These are phyloP conservation scores for Gaillardinia entomophila DNA, from an alignment of 805 yeast species.

Conservation along the genomic window DNA sequence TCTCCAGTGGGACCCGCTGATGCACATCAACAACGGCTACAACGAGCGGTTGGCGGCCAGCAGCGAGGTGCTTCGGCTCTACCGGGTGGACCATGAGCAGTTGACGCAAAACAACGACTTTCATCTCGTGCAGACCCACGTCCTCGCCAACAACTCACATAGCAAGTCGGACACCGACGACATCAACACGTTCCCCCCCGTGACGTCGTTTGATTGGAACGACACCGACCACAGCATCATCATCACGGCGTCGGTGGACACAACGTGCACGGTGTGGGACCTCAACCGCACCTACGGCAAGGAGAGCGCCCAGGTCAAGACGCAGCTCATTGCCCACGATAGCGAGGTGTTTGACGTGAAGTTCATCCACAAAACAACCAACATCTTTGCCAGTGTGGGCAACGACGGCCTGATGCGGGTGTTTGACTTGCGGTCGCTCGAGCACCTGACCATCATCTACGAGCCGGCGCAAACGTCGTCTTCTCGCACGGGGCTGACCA, in stretches of 20 bases:
- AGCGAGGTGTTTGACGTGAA: slow-evolving; percentile 90
- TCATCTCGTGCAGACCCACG: slow-evolving; percentile 35
- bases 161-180: slow-evolving; percentile 40
- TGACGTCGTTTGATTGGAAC: slow-evolving; percentile 95
- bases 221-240: slow-evolving; percentile 58
- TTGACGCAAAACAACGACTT: slow-evolving; percentile 33
- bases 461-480: slow-evolving; percentile 47
- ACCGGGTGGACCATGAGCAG: slow-evolving; percentile 45
- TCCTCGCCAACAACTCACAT: slow-evolving; percentile 35
- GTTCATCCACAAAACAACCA: slow-evolving; percentile 66
- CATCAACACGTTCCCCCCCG: slow-evolving; percentile 65
- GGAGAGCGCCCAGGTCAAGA: slow-evolving; percentile 65
- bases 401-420: slow-evolving; percentile 93
- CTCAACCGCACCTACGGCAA: slow-evolving; percentile 26
- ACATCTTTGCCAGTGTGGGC: slow-evolving; percentile 87
- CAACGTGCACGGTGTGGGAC: slow-evolving; percentile 98
- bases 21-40: slow-evolving; percentile 14
- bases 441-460: slow-evolving; percentile 91
- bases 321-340: slow-evolving; percentile 95
- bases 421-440: slow-evolving; percentile 82
- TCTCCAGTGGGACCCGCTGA: slow-evolving; percentile 67
- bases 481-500: neutral
- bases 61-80: slow-evolving; percentile 65
- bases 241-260: slow-evolving; percentile 86
- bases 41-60: slow-evolving; percentile 56